Evolutionary conservation across 2,329 filamentous ascomycete genomes (phyloP).

Genomic region (Fusarium goolgardi): DNA sequence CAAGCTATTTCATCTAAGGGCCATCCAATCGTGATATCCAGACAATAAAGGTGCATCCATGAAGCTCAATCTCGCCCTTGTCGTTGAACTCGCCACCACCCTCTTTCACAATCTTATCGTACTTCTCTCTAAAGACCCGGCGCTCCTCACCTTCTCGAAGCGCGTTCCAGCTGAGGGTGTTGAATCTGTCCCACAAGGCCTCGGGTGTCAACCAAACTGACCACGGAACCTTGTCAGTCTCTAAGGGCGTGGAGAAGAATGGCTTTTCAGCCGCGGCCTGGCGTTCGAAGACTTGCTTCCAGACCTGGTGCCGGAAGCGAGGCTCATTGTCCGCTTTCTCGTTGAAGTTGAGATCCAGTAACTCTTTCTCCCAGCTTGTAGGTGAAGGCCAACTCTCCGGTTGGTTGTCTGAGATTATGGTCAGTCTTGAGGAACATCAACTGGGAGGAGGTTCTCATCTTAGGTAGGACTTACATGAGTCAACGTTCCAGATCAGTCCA

Average conservation of each 20-base stretch:
- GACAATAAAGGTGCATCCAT: constrained; percentile 71
- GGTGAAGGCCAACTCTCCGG: constrained; percentile 65
- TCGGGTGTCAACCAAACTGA: constrained; percentile 68
- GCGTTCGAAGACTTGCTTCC: constrained; percentile 72
- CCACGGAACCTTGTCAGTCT: constrained; percentile 57
- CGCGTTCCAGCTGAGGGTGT: constrained; percentile 75
- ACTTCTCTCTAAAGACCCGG: constrained; percentile 60
- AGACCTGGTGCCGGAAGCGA: constrained; percentile 73
- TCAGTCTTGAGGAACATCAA: neutral
- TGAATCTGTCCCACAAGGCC: constrained; percentile 71
- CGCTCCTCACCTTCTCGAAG: constrained; percentile 65
- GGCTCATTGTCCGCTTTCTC: constrained; percentile 66
- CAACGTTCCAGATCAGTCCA: constrained; percentile 79
- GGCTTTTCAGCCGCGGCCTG: constrained; percentile 62
- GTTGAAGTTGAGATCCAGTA: constrained; percentile 69
- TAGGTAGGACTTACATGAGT: constrained; percentile 67
- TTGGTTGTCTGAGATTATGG: constrained; percentile 68
- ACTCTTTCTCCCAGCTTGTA: constrained; percentile 69
- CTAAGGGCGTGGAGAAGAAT: constrained; percentile 70
- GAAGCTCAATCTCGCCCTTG: constrained; percentile 70
- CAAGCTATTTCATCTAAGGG: constrained; percentile 1
- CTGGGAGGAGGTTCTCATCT: neutral
- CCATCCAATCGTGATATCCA: constrained; percentile 65
- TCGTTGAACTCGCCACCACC: constrained; percentile 68
- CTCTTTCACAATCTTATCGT: constrained; percentile 65